phyloP scores from a whole-genome alignment of 1,139 yeast species.

The Hansenula lynferdii region DNA sequence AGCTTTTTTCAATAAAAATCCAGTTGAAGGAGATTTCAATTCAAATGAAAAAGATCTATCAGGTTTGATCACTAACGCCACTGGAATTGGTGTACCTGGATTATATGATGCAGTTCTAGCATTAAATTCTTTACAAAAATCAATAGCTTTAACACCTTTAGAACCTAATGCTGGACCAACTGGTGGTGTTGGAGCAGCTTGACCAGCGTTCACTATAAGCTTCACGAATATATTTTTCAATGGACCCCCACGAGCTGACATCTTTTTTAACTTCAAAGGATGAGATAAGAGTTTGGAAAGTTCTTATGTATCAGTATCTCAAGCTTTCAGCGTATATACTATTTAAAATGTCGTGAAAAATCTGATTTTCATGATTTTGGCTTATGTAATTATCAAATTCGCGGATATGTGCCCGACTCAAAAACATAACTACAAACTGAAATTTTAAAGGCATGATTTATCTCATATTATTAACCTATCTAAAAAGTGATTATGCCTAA shows the following conservation, averaged over 20 bases:
- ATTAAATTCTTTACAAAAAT: conserved; percentile 96
- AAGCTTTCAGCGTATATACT: too few species aligned
- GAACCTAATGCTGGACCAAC: conserved; percentile 99
- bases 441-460: too few species aligned
- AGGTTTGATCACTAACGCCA: conserved; percentile 79
- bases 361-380: too few species aligned
- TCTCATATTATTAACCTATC: too few species aligned
- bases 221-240: conserved; percentile 56
- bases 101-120: conserved; percentile 87
- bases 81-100: conserved; percentile 90
- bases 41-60: conserved; percentile 87
- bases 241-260: conserved; percentile 22
- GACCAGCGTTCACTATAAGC: conserved; percentile 95
- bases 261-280: too few species aligned
- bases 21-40: conserved; percentile 88
- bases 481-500: too few species aligned
- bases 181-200: conserved; percentile 99
- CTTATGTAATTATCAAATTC: too few species aligned
- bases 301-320: too few species aligned
- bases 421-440: too few species aligned
- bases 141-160: conserved; percentile 97
- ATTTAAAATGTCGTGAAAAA: too few species aligned
- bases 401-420: too few species aligned
- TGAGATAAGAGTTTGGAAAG: too few species aligned
- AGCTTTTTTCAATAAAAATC: conserved; percentile 80